Evolutionary conservation across 805 yeast genomes (phyloP), one percentile per base, ranked within the genome.

Genomic region (Starmerella apis): DNA sequence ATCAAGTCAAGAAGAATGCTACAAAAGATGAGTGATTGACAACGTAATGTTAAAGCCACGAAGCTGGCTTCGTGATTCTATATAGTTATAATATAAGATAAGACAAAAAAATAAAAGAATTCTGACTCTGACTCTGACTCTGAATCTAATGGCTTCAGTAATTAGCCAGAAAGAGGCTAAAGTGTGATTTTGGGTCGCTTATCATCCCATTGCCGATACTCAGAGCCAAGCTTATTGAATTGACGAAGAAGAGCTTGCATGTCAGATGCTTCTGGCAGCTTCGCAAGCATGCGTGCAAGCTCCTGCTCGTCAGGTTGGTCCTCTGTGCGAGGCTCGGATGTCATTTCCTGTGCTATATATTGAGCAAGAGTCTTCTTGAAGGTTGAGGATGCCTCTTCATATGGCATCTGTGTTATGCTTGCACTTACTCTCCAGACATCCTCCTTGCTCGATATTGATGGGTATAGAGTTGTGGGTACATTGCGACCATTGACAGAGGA

Each of bases 371-470:
- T 46, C 59, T 63, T 7, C 49, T 47, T 3, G 47, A 43, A 54
- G 64, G 67, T 19, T 53, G 46, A 4, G 38, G 44, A 14, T 47
- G 43, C 38, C 5, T 46, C 49, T 9, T 27, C 36, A 1, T 19
- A 22, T 3, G 23, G 18, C 25, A 56, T 28, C 28, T 33, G 50
- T 32, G 14, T 53, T 14, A 72, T 56, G 4, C 53, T 59, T 16
- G 65, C 62, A 2, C 51, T 50, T 1, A 67, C 63, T 5, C 52
- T 58, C 77, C 77, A 73, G 9, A 56, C 52, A n/a, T 57, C 62
- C 4, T 45, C 37, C 13, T 22, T n/a, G 54, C 60, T 53, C 50
- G 61, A 32, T 30, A 50, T 36, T 56, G 62, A 49, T 48, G 67
- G 60, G 59, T 62, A 54, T 48, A 57, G 24, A 60, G 63, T 22